phyloP scores from a whole-genome alignment of 192 early-diverging fungal species.

The Rhizoclosmatium globosum region DNA sequence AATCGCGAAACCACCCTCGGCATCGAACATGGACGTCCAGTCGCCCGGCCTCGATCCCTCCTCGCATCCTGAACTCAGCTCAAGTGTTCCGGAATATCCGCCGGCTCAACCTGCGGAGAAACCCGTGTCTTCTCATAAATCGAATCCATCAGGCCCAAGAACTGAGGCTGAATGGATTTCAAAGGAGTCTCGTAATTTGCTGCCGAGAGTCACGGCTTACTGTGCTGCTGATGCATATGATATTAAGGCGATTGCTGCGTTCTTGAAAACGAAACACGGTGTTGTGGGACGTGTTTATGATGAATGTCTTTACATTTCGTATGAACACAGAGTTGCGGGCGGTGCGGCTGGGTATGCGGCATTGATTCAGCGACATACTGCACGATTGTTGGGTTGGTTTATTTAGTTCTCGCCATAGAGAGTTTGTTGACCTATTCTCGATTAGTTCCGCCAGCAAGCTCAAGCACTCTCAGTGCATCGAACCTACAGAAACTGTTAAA shows the following conservation, averaged over 20 bases:
- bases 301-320: conserved; percentile 59
- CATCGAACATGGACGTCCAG: background rate
- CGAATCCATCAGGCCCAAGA: conserved; percentile 14
- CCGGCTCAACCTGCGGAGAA: background rate
- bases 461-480: background rate
- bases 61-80: background rate
- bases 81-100: background rate
- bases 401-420: background rate
- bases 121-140: too few species aligned
- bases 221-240: conserved; percentile 56
- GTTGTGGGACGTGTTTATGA: conserved; percentile 52
- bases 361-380: conserved; percentile 22
- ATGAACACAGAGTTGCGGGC: conserved; percentile 35
- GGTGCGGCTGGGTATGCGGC: conserved; percentile 8
- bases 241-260: conserved; percentile 38
- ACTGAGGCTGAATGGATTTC: conserved; percentile 65
- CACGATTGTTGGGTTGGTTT: background rate
- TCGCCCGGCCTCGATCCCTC: background rate
- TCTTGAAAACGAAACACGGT: conserved; percentile 37
- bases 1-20: background rate
- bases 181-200: conserved; percentile 73
- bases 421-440: background rate
- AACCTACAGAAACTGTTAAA: background rate
- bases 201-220: conserved; percentile 69
- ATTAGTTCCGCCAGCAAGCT: background rate